Percentiles rank a stretch among this genome's conserved stretches.
Conservation (phyloP, 306 rosid genomes). For the Gastrolobium villosum region DNA sequence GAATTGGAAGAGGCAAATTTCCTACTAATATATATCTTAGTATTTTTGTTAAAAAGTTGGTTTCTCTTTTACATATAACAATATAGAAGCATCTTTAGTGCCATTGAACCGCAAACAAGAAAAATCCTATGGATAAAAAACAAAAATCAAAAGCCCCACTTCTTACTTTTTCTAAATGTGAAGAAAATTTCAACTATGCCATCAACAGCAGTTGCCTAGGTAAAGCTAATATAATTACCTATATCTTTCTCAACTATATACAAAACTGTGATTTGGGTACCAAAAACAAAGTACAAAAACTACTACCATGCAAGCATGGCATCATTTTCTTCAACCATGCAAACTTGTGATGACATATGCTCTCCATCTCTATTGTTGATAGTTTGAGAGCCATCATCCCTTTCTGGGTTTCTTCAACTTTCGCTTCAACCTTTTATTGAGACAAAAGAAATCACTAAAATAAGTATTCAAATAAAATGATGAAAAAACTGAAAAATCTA, state of each 20-base stretch:
- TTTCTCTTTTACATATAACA: background rate
- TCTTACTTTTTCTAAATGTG: background rate
- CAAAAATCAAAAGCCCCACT: background rate
- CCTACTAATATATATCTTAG: too few species aligned
- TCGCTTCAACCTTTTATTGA: constrained; percentile 63
- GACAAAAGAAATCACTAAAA: constrained; percentile 41
- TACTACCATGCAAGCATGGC: constrained; percentile 24
- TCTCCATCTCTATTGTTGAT: constrained; percentile 15
- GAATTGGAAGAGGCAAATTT: too few species aligned
- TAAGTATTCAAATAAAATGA: constrained; percentile 30
- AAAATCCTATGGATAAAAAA: background rate
- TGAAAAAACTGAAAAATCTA: constrained; percentile 30
- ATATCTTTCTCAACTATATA: constrained; percentile 36
- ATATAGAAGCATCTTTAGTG: constrained; percentile 12
- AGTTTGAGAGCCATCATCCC: constrained; percentile 47
- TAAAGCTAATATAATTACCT: constrained; percentile 10
- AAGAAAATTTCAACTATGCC: constrained; percentile 27
- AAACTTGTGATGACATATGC: background rate
- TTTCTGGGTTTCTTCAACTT: constrained; percentile 65
- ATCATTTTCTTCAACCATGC: constrained; percentile 30
- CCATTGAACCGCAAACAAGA: background rate
- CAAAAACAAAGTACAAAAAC: constrained; percentile 15
- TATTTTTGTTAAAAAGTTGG: background rate
- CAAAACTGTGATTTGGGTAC: constrained; percentile 30
- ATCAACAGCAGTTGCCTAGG: constrained; percentile 10